Base-by-base conservation (phyloP, 805 yeast genomes). In the Ascoidea asiatica region DNA sequence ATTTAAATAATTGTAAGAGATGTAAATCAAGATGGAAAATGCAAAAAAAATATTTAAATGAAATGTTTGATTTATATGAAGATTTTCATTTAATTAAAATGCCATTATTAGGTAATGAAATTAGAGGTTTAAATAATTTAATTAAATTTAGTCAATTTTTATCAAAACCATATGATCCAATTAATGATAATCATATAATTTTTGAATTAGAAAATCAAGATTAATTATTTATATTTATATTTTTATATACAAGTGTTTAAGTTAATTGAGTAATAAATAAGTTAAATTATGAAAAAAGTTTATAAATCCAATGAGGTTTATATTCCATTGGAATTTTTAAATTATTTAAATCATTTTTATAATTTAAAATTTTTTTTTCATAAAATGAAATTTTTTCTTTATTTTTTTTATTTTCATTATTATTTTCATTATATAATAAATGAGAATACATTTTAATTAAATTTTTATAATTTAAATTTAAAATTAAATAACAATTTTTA, bases 1-100 rank as follows among this genome's bases (percentile, higher is more conserved):
- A 76, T 41, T 85, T 77, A 51, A 74, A 77, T 49, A 67, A 70
- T 49, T 92, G 98, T 67, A 82, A 79, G 59, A 81, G 96, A 65
- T 92, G 98, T 65, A 80, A 74, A 52, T 76, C 95, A 7, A 81
- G 99, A 65, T 78, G 92, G 79, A 81, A 84, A 66, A 88, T 92
- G 95, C 99, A 92, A 66, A 81, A 73, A 63, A 92, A 92, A 65
- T 92, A 92, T 60, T 70, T 89, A 56, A 94, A 83, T 59, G 97
- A 92, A 69, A 90, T 92, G 80, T 85, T 75, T 55, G 99, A 92
- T 62, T 71, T 92, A 48, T 92, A 92, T 58, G 98, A 92, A 64
- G 98, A 92, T 63, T 92, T 90, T 72, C 97, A 94, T 59, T 71
- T 92, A 54, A 92, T 92, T 33, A 88, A 87, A 66, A 83, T 92